Evolutionary conservation across 768 basidiomycete species (phyloP).

Genomic region (Boletus sensibilis): DNA sequence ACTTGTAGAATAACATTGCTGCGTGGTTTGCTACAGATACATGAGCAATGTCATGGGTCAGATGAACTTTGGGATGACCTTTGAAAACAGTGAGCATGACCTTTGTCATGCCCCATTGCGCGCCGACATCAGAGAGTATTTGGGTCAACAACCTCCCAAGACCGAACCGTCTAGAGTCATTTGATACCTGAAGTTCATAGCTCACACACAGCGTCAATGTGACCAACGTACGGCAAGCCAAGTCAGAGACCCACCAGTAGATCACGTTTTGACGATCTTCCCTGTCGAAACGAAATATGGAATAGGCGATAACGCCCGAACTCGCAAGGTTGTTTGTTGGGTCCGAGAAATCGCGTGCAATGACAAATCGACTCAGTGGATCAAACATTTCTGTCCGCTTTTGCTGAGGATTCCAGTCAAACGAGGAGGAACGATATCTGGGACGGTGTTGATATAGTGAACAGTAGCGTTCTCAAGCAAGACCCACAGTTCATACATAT

Average conservation of each 20-base stretch:
- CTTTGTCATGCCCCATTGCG: constrained; percentile 59
- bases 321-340: constrained; percentile 8
- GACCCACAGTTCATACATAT: constrained; percentile 51
- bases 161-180: constrained; percentile 46
- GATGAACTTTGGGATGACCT: constrained; percentile 40
- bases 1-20: constrained; percentile 52
- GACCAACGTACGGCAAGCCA: background rate
- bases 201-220: constrained; percentile 35
- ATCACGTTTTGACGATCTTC: constrained; percentile 60
- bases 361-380: constrained; percentile 56
- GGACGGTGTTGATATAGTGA: background rate
- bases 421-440: constrained; percentile 57
- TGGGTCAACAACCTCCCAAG: constrained; percentile 57
- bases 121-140: constrained; percentile 49
- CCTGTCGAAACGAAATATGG: constrained; percentile 72
- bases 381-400: constrained; percentile 66
- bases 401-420: constrained; percentile 60
- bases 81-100: constrained; percentile 75
- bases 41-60: constrained; percentile 6
- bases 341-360: constrained; percentile 33
- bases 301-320: constrained; percentile 38
- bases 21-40: constrained; percentile 40
- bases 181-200: constrained; percentile 73
- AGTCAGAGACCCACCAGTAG: constrained; percentile 58
- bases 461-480: background rate